Conservation (phyloP, 495 filamentous ascomycete species). For the Podospora anserina region DNA sequence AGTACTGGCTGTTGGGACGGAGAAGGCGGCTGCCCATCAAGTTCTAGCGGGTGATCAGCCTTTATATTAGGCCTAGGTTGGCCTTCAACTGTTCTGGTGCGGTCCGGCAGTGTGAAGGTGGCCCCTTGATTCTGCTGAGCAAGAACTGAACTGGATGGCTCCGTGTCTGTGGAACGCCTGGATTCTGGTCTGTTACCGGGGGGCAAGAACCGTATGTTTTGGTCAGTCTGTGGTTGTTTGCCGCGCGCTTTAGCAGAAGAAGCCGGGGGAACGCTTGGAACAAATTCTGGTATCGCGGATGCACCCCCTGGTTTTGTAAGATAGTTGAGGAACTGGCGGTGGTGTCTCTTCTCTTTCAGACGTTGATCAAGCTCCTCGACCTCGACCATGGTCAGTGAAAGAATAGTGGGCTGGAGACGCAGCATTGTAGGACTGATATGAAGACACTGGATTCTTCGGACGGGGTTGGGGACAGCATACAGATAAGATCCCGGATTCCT, state of each 20-base stretch:
- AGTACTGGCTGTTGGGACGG: neutral
- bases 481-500: neutral
- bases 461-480: neutral
- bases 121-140: conserved; percentile 8
- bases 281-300: neutral
- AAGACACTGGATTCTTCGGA: neutral
- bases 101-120: conserved; percentile 3
- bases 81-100: neutral
- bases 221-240: neutral
- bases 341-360: conserved; percentile 6
- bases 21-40: neutral
- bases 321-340: conserved; percentile 35
- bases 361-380: conserved; percentile 48
- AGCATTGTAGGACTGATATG: conserved; percentile 44
- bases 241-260: neutral
- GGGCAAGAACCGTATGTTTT: neutral
- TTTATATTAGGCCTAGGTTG: neutral
- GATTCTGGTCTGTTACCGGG: neutral
- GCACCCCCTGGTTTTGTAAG: conserved; percentile 26
- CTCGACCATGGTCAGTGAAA: conserved; percentile 54
- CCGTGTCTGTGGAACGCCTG: neutral
- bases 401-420: conserved; percentile 50
- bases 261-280: neutral
- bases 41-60: neutral
- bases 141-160: neutral